Evolutionary conservation across 2,329 filamentous ascomycete species (phyloP).

Genomic region (Colletotrichum sp.): DNA sequence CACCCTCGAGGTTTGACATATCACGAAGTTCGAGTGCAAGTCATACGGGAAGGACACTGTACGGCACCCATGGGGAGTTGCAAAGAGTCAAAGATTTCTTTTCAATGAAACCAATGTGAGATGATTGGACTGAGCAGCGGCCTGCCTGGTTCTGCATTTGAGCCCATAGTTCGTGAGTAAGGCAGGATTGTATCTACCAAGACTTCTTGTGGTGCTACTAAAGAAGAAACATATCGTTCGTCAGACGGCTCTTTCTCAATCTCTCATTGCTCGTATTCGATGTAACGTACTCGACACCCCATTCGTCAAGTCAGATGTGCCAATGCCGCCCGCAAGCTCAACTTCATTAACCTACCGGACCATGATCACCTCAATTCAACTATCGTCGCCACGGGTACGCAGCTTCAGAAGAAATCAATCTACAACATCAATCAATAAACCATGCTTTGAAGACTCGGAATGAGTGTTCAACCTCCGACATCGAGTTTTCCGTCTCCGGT

Average conservation of each 20-base stretch:
- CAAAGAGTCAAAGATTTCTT: background rate
- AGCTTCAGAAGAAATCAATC: background rate
- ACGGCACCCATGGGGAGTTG: background rate
- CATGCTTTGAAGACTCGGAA: background rate
- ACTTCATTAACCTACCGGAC: background rate
- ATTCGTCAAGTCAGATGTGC: background rate
- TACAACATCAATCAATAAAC: background rate
- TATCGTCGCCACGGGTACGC: background rate
- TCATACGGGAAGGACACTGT: background rate
- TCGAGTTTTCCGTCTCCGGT: background rate
- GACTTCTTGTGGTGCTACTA: background rate
- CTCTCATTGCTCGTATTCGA: background rate
- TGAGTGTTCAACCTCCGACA: background rate
- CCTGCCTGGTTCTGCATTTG: background rate
- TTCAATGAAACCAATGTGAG: background rate
- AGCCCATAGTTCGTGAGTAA: background rate
- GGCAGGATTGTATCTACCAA: background rate
- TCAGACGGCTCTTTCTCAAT: background rate
- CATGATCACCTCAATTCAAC: background rate
- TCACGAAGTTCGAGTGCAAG: background rate
- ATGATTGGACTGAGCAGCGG: background rate
- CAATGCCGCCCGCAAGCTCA: background rate
- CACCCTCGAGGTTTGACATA: background rate
- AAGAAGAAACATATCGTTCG: background rate
- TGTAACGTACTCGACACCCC: background rate